Conservation (phyloP, 306 rosid genomes). For the Vicia villosa region DNA sequence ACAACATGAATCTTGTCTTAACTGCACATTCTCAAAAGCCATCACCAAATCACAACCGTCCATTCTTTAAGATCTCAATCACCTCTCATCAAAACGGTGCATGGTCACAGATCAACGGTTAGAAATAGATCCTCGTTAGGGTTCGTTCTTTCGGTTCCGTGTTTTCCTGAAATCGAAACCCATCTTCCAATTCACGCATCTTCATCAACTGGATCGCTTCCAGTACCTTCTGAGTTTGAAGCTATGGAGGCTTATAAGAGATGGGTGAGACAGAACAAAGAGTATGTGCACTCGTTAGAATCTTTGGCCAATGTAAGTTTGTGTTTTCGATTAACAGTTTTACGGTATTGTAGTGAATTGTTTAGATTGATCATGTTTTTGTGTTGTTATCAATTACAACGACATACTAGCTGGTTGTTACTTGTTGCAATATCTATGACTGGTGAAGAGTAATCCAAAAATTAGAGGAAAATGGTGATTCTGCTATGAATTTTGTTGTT, state of each 20-base stretch:
- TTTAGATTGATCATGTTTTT: neutral
- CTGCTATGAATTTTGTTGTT: conserved; percentile 7
- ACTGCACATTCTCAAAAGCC: too few species aligned
- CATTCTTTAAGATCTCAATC: neutral
- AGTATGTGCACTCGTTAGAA: conserved; percentile 80
- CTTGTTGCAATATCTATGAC: conserved; percentile 7
- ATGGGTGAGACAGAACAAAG: conserved; percentile 90
- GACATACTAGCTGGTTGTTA: neutral
- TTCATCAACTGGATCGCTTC: conserved; percentile 32
- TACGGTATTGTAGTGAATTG: neutral
- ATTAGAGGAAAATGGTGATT: neutral
- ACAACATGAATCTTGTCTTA: too few species aligned
- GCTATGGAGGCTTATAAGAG: conserved; percentile 85
- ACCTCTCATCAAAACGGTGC: neutral
- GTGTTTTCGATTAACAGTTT: conserved; percentile 22
- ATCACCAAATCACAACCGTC: neutral
- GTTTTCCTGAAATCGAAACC: conserved; percentile 26
- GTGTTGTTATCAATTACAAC: neutral
- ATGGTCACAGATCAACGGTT: conserved; percentile 25
- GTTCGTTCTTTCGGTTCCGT: conserved; percentile 4
- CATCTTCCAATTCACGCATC: conserved; percentile 34
- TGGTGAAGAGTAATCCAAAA: neutral
- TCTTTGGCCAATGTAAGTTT: conserved; percentile 87
- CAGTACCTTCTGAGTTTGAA: conserved; percentile 31
- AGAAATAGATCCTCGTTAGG: conserved; percentile 6